Conservation (phyloP, 208 protist species). For the Phytomonas sp. region DNA sequence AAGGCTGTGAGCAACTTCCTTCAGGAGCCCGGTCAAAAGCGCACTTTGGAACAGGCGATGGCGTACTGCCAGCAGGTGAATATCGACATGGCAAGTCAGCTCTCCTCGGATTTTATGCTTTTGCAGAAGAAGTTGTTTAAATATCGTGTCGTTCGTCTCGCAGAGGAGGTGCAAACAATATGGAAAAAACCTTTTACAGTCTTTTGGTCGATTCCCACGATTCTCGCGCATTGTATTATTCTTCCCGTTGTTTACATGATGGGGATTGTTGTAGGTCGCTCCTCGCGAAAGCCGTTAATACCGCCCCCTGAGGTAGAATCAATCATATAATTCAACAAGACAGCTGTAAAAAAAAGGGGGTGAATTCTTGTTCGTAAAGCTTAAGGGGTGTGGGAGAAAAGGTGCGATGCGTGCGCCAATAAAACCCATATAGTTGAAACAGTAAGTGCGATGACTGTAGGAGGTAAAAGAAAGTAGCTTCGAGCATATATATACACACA, state of each 20-base stretch:
- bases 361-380: background rate
- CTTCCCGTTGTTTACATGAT: conserved; percentile 36
- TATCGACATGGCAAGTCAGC: conserved; percentile 58
- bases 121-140: conserved; percentile 58
- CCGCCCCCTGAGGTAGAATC: conserved; percentile 20
- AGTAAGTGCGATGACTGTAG: background rate
- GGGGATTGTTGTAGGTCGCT: conserved; percentile 32
- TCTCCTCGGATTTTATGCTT: conserved; percentile 56
- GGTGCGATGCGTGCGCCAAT: background rate
- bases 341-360: conserved; percentile 7
- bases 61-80: conserved; percentile 39
- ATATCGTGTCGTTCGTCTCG: conserved; percentile 67
- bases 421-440: background rate
- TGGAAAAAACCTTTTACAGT: conserved; percentile 33
- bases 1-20: conserved; percentile 54
- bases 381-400: background rate
- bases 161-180: conserved; percentile 45
- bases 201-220: conserved; percentile 26
- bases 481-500: background rate
- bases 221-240: conserved; percentile 27
- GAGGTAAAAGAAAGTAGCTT: background rate
- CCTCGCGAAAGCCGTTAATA: conserved; percentile 28
- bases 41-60: conserved; percentile 46
- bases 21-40: conserved; percentile 34
- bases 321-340: conserved; percentile 7